Conservation (phyloP, 148 eudicot genomes). For the Talinum fruticosum region DNA sequence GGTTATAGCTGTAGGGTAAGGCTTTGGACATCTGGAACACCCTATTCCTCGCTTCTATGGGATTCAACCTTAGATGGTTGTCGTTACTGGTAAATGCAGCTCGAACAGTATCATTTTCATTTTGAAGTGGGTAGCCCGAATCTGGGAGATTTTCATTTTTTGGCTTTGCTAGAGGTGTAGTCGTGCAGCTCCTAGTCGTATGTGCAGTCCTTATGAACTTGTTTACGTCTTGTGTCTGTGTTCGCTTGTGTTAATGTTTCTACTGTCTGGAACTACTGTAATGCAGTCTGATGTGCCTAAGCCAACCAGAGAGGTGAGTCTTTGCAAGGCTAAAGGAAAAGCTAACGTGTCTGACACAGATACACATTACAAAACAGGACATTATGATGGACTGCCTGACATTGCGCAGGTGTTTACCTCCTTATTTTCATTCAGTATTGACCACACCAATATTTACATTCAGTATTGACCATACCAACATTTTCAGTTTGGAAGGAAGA, state of each 20-base stretch:
- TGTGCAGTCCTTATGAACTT: background rate
- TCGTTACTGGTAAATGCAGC: background rate
- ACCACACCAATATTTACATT: background rate
- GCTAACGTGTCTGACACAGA: slow-evolving; percentile 25
- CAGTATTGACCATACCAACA: background rate
- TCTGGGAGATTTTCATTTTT: background rate
- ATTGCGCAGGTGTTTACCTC: slow-evolving; percentile 45
- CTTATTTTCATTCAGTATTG: background rate
- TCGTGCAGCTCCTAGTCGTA: background rate
- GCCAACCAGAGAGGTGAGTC: slow-evolving; percentile 29
- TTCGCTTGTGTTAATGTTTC: background rate
- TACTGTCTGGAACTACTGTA: background rate
- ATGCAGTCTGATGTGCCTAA: slow-evolving; percentile 41
- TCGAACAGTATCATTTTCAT: background rate
- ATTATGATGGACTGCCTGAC: slow-evolving; percentile 39
- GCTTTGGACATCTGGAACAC: background rate
- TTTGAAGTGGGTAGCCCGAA: background rate
- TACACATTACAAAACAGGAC: slow-evolving; percentile 24
- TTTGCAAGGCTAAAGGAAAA: slow-evolving; percentile 32
- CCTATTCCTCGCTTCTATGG: background rate
- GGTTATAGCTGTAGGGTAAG: background rate
- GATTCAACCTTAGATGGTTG: background rate
- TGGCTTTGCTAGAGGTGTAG: background rate
- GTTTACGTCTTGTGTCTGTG: background rate
- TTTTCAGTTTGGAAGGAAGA: slow-evolving; percentile 56